A percentile compares a stretch with the other conserved stretches of the same genome.
Conservation (phyloP, 352 stramenopile species). For the Phytophthora syringae region DNA sequence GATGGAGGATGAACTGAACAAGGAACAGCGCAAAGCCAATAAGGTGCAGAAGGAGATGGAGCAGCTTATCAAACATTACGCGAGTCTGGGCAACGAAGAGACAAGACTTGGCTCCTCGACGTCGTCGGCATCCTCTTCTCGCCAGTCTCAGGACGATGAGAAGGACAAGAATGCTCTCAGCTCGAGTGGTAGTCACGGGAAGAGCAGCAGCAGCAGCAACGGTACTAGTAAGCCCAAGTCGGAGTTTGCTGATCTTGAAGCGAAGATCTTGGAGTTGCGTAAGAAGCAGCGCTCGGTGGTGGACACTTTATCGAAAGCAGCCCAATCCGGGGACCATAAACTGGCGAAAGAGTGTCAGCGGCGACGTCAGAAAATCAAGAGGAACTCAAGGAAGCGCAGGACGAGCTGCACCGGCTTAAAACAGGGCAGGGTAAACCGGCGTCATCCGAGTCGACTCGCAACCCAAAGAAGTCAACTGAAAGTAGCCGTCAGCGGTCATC, state of each 20-base stretch:
- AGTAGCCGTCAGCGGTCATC: constrained; percentile 20
- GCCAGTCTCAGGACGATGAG: constrained; percentile 39
- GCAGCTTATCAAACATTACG: constrained; percentile 80
- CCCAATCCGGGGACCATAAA: constrained; percentile 71
- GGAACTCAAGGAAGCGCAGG: constrained; percentile 74
- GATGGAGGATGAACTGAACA: constrained; percentile 82
- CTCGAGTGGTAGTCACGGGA: constrained; percentile 31
- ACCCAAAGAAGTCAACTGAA: constrained; percentile 8
- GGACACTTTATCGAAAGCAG: constrained; percentile 75
- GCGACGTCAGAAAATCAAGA: constrained; percentile 80
- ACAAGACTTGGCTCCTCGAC: constrained; percentile 45
- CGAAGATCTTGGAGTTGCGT: constrained; percentile 76
- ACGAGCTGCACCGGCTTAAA: constrained; percentile 73
- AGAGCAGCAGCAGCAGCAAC: constrained; percentile 36
- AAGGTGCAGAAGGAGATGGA: constrained; percentile 87
- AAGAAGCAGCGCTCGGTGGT: constrained; percentile 83
- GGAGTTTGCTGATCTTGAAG: constrained; percentile 66
- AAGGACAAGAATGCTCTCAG: constrained; percentile 33
- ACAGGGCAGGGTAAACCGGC: constrained; percentile 24
- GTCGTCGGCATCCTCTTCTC: constrained; percentile 52
- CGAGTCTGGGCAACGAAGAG: constrained; percentile 42
- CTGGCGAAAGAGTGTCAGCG: constrained; percentile 80
- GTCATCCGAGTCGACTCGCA: constrained; percentile 23
- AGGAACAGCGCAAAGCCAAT: constrained; percentile 78
- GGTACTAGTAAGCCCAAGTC: constrained; percentile 41